Evolutionary conservation across 768 basidiomycete genomes (phyloP).

Genomic region (Lanmaoa pseudosensibilis): DNA sequence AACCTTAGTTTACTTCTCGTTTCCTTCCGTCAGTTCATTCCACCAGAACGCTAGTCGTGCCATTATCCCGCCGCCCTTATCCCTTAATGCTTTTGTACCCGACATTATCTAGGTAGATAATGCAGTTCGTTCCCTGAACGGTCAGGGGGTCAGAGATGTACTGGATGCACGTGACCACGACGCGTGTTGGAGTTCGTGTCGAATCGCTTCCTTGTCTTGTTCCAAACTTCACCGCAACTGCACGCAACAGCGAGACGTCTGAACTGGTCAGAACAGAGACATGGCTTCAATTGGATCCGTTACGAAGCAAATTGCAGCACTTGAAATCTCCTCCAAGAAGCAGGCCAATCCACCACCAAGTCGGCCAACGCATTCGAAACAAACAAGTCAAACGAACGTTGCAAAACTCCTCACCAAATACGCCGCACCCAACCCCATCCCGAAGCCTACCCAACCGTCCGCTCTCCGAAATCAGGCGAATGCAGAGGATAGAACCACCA

Average conservation of each 20-base stretch:
- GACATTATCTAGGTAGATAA: too few relatives aligned
- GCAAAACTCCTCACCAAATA: constrained; percentile 75
- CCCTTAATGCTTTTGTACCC: too few relatives aligned
- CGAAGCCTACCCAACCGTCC: constrained; percentile 37
- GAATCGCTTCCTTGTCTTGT: not conserved
- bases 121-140: too few relatives aligned
- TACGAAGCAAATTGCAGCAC: constrained; percentile 66
- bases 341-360: constrained; percentile 34
- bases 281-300: constrained; percentile 54
- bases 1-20: not conserved
- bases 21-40: not conserved
- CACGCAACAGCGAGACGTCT: not conserved
- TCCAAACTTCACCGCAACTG: not conserved
- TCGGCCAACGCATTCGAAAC: constrained; percentile 46
- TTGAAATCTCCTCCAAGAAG: constrained; percentile 61
- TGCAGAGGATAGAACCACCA: constrained; percentile 25
- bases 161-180: constrained; percentile 29
- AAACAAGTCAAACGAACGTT: constrained; percentile 58
- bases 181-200: constrained; percentile 21
- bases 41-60: not conserved
- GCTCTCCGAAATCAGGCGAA: constrained; percentile 44
- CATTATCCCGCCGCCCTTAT: too few relatives aligned
- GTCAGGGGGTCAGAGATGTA: not conserved
- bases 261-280: not conserved
- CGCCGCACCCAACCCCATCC: constrained; percentile 56